Evolutionary conservation across 495 filamentous ascomycete genomes (phyloP), one percentile per base, ranked within the genome.

Genomic region (Astrothelium macrocarpum): DNA sequence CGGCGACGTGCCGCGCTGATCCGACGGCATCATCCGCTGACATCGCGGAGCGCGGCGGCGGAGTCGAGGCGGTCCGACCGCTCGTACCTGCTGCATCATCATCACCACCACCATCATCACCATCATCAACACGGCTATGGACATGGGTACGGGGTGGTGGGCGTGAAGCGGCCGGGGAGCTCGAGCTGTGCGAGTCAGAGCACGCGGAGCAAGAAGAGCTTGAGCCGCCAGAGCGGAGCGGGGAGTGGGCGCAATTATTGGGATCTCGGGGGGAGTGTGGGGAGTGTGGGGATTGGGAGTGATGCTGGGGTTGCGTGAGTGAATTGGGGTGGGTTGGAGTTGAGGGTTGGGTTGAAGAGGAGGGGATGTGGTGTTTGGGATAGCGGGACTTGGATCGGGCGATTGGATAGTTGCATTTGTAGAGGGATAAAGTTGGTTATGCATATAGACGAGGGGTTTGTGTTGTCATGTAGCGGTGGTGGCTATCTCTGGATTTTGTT

Each of bases 21-120:
- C 53, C 81, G 90, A 32, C 89, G 90, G 66, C 86, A 93, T 69
- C 91, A 96, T 63, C 91, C 91, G 1, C 83, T 95, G 29, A 83
- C 92, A 29, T 85, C 85, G 23, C 83, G 83, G 23, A 29, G 23
- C 25, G 49, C 49, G 12, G 69, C 77, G 64, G 25, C 77, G 72
- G 34, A 71, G 76, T 76, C 79, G 72, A 68, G 80, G 80, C 65
- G 84, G 81, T 69, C 79, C 73, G 71, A 75, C 77, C 61, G 80
- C 64, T 71, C 81, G 53, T 39, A 77, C 25, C 75, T 82, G 53
- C 71, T 75, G 72, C 49, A 75, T 63, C 7, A 59, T 58, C 61
- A 70, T 43, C 26, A 61, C 29, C 29, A 66, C 4, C 36, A 60
- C 36, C 46, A 74, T 2, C 1, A 25, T 25, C 20, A 56, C 25